Percentiles rank a stretch among this genome's conserved stretches.
phyloP scores from a whole-genome alignment of 163 green algal genomes.

The Prototheca wickerhamii region DNA sequence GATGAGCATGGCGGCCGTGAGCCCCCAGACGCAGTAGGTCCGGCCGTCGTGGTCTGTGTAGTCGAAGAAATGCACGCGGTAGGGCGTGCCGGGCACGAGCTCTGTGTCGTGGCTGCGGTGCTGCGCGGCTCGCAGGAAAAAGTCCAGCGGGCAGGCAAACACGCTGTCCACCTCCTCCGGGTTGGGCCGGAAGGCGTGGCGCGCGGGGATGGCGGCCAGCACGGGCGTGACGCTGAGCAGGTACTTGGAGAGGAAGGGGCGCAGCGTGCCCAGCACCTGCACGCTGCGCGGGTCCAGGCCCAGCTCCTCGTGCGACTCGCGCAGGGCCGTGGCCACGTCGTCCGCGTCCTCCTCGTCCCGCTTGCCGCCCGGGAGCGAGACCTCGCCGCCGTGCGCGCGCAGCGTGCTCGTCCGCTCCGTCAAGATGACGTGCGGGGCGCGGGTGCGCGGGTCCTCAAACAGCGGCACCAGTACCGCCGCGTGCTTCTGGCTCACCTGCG shows the following conservation, averaged over 20 bases:
- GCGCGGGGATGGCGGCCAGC: constrained; percentile 27
- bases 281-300: constrained; percentile 35
- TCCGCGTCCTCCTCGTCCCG: constrained; percentile 35
- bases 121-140: constrained; percentile 40
- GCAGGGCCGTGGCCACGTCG: constrained; percentile 45
- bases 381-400: constrained; percentile 37
- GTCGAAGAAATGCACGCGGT: constrained; percentile 49
- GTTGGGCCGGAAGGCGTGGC: constrained; percentile 30
- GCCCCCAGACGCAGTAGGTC: constrained; percentile 42
- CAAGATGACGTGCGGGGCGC: constrained; percentile 30
- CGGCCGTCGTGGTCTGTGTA: constrained; percentile 5
- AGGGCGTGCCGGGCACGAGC: constrained; percentile 17
- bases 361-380: constrained; percentile 56
- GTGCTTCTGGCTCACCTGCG: constrained; percentile 2
- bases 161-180: constrained; percentile 40
- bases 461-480: constrained; percentile 41
- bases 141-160: constrained; percentile 43
- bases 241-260: constrained; percentile 52
- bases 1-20: constrained; percentile 60
- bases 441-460: constrained; percentile 26
- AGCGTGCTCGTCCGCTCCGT: constrained; percentile 28
- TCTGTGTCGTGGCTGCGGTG: constrained; percentile 23
- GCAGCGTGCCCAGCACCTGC: constrained; percentile 33
- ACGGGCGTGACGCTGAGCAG: constrained; percentile 44
- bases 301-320: constrained; percentile 55